Evolutionary conservation across 192 early-diverging fungal species (phyloP).

Genomic region (Coemansia sp.): DNA sequence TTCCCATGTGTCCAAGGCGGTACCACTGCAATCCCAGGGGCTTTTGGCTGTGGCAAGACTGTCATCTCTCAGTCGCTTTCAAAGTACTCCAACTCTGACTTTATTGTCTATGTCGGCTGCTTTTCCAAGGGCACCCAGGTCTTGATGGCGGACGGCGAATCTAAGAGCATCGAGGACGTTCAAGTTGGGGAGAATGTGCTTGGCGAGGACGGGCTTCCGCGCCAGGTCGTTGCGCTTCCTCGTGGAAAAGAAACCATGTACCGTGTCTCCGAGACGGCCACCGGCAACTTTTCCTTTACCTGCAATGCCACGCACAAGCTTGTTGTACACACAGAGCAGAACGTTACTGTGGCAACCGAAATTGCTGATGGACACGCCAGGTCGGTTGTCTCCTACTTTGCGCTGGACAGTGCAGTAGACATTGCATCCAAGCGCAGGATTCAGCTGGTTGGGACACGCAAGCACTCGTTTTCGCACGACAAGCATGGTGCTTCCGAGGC

Average conservation of each 20-base stretch:
- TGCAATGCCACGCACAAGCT: slow-evolving; percentile 48
- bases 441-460: slow-evolving; percentile 16
- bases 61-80: slow-evolving; percentile 99
- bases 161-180: slow-evolving; percentile 34
- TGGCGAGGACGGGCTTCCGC: slow-evolving; percentile 45
- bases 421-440: slow-evolving; percentile 14
- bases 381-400: slow-evolving; percentile 31
- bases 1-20: slow-evolving; percentile 99
- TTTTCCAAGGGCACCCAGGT: slow-evolving; percentile 62
- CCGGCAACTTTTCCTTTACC: slow-evolving; percentile 22
- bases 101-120: slow-evolving; percentile 98
- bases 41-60: slow-evolving; percentile 99
- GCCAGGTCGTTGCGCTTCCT: slow-evolving; percentile 44
- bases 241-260: slow-evolving; percentile 51
- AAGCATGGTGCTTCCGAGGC: slow-evolving; percentile 16
- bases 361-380: slow-evolving; percentile 7
- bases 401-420: slow-evolving; percentile 10
- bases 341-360: slow-evolving; percentile 1
- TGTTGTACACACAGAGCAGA: slow-evolving; percentile 36
- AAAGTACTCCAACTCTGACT: slow-evolving; percentile 99
- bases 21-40: slow-evolving; percentile 98
- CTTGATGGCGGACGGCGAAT: slow-evolving; percentile 57
- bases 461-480: slow-evolving; percentile 17
- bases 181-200: slow-evolving; percentile 35
- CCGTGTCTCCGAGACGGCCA: slow-evolving; percentile 16